Evolutionary conservation across 805 yeast species (phyloP).

Genomic region (Metschnikowia colocasiae): DNA sequence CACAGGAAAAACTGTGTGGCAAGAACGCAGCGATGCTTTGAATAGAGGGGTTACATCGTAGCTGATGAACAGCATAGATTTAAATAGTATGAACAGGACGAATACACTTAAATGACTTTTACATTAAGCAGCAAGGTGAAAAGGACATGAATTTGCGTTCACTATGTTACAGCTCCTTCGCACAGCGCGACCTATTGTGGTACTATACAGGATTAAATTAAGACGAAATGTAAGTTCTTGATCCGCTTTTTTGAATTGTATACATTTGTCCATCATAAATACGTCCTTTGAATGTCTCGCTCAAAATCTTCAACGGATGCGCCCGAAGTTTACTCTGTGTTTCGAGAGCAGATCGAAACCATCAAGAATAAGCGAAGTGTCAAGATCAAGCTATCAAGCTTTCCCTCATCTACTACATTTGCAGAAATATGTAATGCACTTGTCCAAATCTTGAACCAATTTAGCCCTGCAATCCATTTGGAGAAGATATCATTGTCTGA

Average conservation of each 20-base stretch:
- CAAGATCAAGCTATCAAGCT: constrained; percentile 12
- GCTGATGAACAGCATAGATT: not conserved
- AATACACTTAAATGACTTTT: not conserved
- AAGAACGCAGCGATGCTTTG: constrained; percentile 79
- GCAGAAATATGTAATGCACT: constrained; percentile 14
- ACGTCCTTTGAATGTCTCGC: constrained; percentile 3
- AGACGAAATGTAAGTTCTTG: not conserved
- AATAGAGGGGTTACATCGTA: constrained; percentile 47
- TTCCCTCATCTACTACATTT: constrained; percentile 10
- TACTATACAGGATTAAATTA: not conserved
- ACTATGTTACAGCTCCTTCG: not conserved
- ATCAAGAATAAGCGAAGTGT: constrained; percentile 14
- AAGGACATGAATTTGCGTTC: not conserved
- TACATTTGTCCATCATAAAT: not conserved
- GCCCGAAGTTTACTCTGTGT: constrained; percentile 2
- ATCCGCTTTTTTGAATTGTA: not conserved
- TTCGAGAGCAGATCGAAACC: constrained; percentile 11
- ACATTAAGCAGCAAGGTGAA: not conserved
- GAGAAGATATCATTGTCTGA: constrained; percentile 13
- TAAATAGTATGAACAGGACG: not conserved
- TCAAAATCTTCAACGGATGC: not conserved
- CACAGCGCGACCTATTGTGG: not conserved
- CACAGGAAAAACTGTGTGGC: constrained; percentile 94
- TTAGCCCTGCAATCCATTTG: constrained; percentile 9
- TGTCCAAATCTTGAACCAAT: constrained; percentile 7